phyloP scores from a whole-genome alignment of 2,329 filamentous ascomycete species.

The Penicillium sp. region DNA sequence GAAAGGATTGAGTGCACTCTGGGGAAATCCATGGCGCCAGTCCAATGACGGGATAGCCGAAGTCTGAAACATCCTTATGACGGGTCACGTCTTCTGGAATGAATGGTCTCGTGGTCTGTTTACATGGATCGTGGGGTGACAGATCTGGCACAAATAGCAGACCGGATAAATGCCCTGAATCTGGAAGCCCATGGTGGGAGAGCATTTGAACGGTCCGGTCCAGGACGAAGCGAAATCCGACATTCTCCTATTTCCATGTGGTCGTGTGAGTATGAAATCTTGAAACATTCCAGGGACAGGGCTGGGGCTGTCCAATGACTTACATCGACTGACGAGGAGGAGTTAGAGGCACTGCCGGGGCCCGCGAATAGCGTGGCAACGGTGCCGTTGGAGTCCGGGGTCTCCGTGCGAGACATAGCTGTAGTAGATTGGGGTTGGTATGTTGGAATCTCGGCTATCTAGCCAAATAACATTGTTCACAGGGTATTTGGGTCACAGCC shows the following conservation, averaged over 20 bases:
- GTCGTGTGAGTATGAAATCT: background rate
- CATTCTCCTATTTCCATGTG: slow-evolving; percentile 25
- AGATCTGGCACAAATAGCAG: slow-evolving; percentile 84
- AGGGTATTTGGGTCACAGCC: slow-evolving; percentile 3
- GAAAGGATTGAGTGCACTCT: slow-evolving; percentile 72
- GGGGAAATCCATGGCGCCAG: slow-evolving; percentile 82
- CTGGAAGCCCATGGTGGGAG: slow-evolving; percentile 64
- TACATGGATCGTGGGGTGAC: slow-evolving; percentile 59
- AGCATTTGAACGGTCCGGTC: slow-evolving; percentile 71
- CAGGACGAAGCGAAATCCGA: slow-evolving; percentile 38
- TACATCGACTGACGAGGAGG: slow-evolving; percentile 38
- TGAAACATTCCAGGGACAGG: slow-evolving; percentile 1
- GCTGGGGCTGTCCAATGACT: slow-evolving; percentile 12
- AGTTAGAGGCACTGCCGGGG: slow-evolving; percentile 32
- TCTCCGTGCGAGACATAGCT: slow-evolving; percentile 17
- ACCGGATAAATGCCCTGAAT: slow-evolving; percentile 68
- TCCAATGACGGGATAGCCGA: slow-evolving; percentile 73
- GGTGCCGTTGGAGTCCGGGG: slow-evolving; percentile 28
- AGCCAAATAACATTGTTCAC: background rate
- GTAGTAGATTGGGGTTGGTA: slow-evolving; percentile 1
- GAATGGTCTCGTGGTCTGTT: slow-evolving; percentile 61
- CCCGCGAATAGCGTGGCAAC: slow-evolving; percentile 39
- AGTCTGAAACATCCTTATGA: slow-evolving; percentile 63
- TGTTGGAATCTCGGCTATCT: background rate
- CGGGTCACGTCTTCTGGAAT: slow-evolving; percentile 76